Evolutionary conservation across 345 rosid genomes (phyloP), one percentile per base, ranked within the genome.

Genomic region (Acer saccharum): DNA sequence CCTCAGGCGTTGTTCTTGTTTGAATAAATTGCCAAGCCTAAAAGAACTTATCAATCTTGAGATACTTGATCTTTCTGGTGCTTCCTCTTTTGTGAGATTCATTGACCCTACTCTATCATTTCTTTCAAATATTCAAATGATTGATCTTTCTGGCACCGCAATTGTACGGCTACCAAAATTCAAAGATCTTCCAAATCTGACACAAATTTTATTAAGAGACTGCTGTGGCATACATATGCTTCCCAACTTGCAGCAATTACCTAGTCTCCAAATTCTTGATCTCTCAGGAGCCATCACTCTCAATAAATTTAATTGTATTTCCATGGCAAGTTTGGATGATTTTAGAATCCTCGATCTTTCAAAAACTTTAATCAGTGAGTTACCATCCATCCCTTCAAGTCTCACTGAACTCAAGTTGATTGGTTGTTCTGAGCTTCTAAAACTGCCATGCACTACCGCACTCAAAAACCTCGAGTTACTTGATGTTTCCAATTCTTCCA

Each of bases 401-500:
- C 83, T 91, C 46, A 67, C 58, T 16, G 16, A 73, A 11, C 89
- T 91, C 69, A 77, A 69, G 23, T 64, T 91, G 57, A 80, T 1
- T 20, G 50, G 80, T 58, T 86, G 90, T 80, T 29, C 62, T 27
- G 41, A 18, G 29, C 41, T 52, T 27, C 10, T 12, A 17, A 3
- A 50, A 6, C 48, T 91, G 35, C 82, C 84, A 17, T 39, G 68
- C 63, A 76, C 81, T 29, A 2, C 3, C 39, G 60, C 12, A 14
- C 83, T 88, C 61, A 61, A 2, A 74, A 68, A 62, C 25, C 89
- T 91, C 0, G 77, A 88, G 77, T 73, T 72, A 54, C 86, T 91
- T 70, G 92, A 91, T 75, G 87, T 88, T 77, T 89, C 93, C 0
- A 60, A 81, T 41, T 68, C 79, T 64, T 21, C 68, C 13, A 55